phyloP scores from a whole-genome alignment of 1,284 basidiomycete genomes.

The Cryptococcus wingfieldii region DNA sequence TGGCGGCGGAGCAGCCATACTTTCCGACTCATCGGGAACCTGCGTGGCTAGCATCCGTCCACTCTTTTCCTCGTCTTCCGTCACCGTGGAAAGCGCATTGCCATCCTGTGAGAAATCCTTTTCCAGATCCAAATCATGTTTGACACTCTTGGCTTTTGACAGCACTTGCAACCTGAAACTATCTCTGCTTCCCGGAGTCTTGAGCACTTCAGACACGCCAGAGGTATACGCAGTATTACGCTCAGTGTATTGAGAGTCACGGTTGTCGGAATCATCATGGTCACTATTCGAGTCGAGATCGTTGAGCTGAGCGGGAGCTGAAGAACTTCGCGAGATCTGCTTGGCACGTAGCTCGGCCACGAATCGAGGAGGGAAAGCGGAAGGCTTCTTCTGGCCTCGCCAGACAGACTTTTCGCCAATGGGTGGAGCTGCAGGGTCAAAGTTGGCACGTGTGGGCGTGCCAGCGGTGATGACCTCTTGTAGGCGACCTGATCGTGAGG shows the following conservation, averaged over 20 bases:
- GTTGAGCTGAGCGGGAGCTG: conserved; percentile 15
- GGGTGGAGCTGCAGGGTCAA: conserved; percentile 31
- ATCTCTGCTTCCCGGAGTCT: conserved; percentile 19
- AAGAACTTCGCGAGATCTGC: conserved; percentile 34
- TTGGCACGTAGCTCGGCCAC: conserved; percentile 45
- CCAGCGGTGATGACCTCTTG: conserved; percentile 18
- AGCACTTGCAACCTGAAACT: conserved; percentile 20
- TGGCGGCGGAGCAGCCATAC: conserved; percentile 23
- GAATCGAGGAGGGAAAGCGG: conserved; percentile 39
- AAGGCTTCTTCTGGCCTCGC: conserved; percentile 25
- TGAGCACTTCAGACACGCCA: conserved; percentile 41
- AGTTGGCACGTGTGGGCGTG: conserved; percentile 14
- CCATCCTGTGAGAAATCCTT: conserved; percentile 10
- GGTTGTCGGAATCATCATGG: conserved; percentile 48
- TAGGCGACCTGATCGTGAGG: neutral
- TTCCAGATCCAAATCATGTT: conserved; percentile 13
- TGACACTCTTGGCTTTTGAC: conserved; percentile 22
- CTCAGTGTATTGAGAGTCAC: conserved; percentile 12
- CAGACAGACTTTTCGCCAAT: conserved; percentile 43
- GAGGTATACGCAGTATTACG: conserved; percentile 26
- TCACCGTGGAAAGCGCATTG: conserved; percentile 12
- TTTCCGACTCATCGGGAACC: neutral
- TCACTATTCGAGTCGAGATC: conserved; percentile 8
- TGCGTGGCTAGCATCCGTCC: neutral
- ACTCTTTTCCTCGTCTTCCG: conserved; percentile 15